Conservation (phyloP, 75 land plant genomes). For the Selaginella tamariscina region DNA sequence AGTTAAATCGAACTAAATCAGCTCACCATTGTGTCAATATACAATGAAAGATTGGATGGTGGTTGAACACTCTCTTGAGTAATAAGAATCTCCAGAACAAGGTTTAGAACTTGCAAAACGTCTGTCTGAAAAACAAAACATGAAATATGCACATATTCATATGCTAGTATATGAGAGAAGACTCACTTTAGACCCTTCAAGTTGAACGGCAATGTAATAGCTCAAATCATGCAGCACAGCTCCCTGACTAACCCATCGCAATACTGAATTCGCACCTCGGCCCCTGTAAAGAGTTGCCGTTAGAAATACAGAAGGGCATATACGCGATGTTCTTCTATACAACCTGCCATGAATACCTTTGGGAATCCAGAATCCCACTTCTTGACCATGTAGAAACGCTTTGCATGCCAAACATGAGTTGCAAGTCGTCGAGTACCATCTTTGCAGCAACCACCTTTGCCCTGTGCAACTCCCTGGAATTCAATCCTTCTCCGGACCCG, state of each 20-base stretch:
- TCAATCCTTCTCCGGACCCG: slow-evolving; percentile 52
- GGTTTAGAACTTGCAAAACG: slow-evolving; percentile 30
- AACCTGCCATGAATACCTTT: slow-evolving; percentile 75
- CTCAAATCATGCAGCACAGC: slow-evolving; percentile 75
- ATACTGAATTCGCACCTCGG: slow-evolving; percentile 62
- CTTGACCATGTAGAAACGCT: slow-evolving; percentile 70
- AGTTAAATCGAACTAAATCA: too few species aligned
- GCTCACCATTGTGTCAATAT: slow-evolving; percentile 13
- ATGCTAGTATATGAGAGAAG: slow-evolving; percentile 15
- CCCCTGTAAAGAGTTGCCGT: slow-evolving; percentile 38
- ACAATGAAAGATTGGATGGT: slow-evolving; percentile 11
- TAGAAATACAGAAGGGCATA: not conserved
- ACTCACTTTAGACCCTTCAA: slow-evolving; percentile 60
- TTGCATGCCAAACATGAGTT: slow-evolving; percentile 96
- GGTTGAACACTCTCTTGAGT: too few species aligned
- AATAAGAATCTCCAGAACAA: slow-evolving; percentile 42
- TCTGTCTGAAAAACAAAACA: slow-evolving; percentile 31
- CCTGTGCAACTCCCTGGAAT: slow-evolving; percentile 31
- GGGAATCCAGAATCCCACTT: slow-evolving; percentile 66
- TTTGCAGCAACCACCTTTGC: slow-evolving; percentile 32
- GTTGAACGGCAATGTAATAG: slow-evolving; percentile 48
- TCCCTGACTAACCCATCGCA: slow-evolving; percentile 43
- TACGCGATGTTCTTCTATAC: not conserved
- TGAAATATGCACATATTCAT: not conserved
- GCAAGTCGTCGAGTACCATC: slow-evolving; percentile 71